Evolutionary conservation across 108 stramenopile species (phyloP).

Genomic region (Nannochloropsis salina): DNA sequence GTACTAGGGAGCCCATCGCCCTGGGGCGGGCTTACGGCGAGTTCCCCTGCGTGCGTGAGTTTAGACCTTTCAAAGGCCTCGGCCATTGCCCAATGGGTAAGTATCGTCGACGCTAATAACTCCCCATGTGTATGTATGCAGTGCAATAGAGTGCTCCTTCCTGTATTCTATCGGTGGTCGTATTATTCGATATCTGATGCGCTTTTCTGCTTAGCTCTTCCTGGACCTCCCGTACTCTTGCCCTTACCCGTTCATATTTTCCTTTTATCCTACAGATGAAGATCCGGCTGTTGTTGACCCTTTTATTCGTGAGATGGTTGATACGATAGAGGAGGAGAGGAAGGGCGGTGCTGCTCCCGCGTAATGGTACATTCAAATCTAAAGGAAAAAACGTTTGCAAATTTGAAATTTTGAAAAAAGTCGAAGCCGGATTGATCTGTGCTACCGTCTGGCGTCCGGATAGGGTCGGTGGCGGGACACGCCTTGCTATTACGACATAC

Average conservation of each 20-base stretch:
- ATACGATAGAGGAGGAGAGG: not conserved
- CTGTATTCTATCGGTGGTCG: not conserved
- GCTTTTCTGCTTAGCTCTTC: not conserved
- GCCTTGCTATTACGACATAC: too few species aligned
- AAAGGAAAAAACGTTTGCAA: too few species aligned
- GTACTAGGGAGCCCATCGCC: constrained; percentile 64
- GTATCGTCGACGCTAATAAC: not conserved
- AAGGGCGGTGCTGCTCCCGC: not conserved
- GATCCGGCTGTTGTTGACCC: not conserved
- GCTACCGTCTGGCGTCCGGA: too few species aligned
- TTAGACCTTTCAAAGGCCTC: not conserved
- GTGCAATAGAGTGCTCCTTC: not conserved
- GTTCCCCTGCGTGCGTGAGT: constrained; percentile 39
- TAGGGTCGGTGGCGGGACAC: too few species aligned
- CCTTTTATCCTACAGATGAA: not conserved
- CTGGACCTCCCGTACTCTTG: not conserved
- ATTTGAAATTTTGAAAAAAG: too few species aligned
- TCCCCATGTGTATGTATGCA: not conserved
- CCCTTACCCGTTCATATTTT: not conserved
- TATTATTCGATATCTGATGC: not conserved
- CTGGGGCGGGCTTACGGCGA: constrained; percentile 65
- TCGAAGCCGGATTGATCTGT: too few species aligned
- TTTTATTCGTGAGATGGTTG: constrained; percentile 23
- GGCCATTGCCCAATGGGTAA: not conserved
- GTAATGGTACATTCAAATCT: not conserved